Evolutionary conservation across 495 filamentous ascomycete genomes (phyloP).

Genomic region (Massariosphaeria phaeospora): DNA sequence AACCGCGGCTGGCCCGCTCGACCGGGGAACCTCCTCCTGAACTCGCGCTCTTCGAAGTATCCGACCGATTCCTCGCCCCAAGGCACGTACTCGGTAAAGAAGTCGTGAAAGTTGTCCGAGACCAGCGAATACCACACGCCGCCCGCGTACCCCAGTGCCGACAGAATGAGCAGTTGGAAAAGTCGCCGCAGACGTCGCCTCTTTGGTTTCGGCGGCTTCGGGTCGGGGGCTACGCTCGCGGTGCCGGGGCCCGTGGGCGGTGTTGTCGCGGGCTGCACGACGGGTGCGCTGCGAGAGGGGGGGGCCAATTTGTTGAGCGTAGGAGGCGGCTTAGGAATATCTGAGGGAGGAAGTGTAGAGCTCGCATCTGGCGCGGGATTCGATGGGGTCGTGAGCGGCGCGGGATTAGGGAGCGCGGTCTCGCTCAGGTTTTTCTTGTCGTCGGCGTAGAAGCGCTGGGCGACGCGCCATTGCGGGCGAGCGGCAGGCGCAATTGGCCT

Average conservation of each 20-base stretch:
- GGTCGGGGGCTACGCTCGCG: slow-evolving; percentile 40
- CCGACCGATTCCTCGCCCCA: slow-evolving; percentile 91
- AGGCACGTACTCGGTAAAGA: slow-evolving; percentile 96
- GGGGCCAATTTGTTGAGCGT: slow-evolving; percentile 45
- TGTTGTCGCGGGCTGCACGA: slow-evolving; percentile 34
- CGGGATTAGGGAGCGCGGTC: slow-evolving; percentile 43
- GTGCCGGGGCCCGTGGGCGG: slow-evolving; percentile 40
- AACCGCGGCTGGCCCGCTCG: slow-evolving; percentile 52
- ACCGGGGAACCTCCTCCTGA: slow-evolving; percentile 82
- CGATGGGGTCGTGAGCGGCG: slow-evolving; percentile 46
- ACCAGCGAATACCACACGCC: slow-evolving; percentile 86
- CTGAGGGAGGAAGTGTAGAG: slow-evolving; percentile 51
- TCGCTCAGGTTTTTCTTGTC: slow-evolving; percentile 47
- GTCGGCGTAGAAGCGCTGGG: slow-evolving; percentile 49
- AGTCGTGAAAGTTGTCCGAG: slow-evolving; percentile 97
- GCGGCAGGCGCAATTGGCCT: slow-evolving; percentile 27
- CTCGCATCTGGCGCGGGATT: slow-evolving; percentile 38
- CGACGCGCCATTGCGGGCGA: slow-evolving; percentile 27
- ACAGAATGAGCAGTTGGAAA: slow-evolving; percentile 64
- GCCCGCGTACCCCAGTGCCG: slow-evolving; percentile 73
- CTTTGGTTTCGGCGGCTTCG: slow-evolving; percentile 53
- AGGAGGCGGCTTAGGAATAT: slow-evolving; percentile 55
- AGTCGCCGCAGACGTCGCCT: slow-evolving; percentile 71
- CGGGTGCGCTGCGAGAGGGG: slow-evolving; percentile 33
- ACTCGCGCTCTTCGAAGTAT: slow-evolving; percentile 96